phyloP scores from a whole-genome alignment of 2,329 filamentous ascomycete species.

The Diplodia intermedia region DNA sequence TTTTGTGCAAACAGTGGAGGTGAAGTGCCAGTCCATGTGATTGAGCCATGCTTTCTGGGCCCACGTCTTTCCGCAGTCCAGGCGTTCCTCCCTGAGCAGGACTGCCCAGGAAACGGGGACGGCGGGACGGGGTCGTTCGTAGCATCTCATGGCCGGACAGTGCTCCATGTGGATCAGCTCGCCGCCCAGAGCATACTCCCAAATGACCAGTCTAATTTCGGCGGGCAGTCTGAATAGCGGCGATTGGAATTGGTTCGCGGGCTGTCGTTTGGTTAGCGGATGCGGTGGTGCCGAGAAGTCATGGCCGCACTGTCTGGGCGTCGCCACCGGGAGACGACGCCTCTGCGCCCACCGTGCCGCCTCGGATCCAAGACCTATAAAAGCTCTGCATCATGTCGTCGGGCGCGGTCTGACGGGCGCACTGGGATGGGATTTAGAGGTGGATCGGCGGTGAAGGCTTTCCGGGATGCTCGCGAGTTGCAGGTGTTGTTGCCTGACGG shows the following conservation, averaged over 20 bases:
- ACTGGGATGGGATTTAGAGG: background rate
- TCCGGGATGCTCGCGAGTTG: background rate
- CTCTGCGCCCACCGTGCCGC: background rate
- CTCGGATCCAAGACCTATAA: background rate
- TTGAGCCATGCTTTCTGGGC: constrained; percentile 4
- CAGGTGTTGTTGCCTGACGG: background rate
- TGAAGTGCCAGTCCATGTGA: constrained; percentile 9
- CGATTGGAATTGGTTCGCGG: constrained; percentile 12
- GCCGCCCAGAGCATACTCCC: constrained; percentile 31
- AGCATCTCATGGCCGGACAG: constrained; percentile 33
- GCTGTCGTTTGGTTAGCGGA: background rate
- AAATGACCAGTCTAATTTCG: constrained; percentile 33
- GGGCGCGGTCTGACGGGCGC: background rate
- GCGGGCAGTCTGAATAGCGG: constrained; percentile 15
- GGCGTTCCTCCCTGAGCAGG: background rate
- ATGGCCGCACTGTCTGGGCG: background rate
- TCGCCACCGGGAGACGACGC: background rate
- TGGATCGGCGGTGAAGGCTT: background rate
- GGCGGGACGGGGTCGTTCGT: background rate
- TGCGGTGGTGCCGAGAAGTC: background rate
- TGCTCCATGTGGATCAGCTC: constrained; percentile 33
- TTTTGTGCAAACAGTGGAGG: background rate
- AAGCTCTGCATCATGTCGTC: background rate
- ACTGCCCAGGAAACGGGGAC: background rate
- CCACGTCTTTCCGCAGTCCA: constrained; percentile 13